Evolutionary conservation across 2,329 filamentous ascomycete genomes (phyloP), one percentile per base, ranked within the genome.

Genomic region (Colletotrichum coccodes): DNA sequence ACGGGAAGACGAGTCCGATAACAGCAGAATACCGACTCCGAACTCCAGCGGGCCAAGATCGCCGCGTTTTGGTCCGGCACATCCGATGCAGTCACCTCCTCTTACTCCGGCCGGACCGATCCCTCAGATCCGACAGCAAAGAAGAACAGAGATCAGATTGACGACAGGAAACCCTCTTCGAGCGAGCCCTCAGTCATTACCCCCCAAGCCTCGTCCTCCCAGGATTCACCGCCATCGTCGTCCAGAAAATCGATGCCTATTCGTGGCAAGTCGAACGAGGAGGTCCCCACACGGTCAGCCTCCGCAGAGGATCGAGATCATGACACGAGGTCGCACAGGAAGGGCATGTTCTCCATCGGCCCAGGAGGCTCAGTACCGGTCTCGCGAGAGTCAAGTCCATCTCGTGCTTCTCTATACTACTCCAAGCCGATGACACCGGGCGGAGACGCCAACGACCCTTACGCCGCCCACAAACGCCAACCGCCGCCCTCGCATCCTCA

Each of bases 71-170:
- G 92, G 91, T 71, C 91, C 93, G 69, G 87, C 88, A 70, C 89
- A 91, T 68, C 89, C 92, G 65, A 88, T 97, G 82, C 92, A 95
- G 73, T 97, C 95, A 12, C 95, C 95, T 72, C 94, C 94, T 47
- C 86, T 98, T 60, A 98, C 95, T 14, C 95, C 95, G 21, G 91
- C 94, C 62, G 94, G 59, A 95, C 94, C 49, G 82, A 82, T 23
- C 80, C 80, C 40, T 76, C 77, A 46, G 83, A 84, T 49, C 74
- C 75, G 26, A 77, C 79, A n/a, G 70, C 71, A 4, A 77, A 77
- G 50, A 76, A 72, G 42, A 71, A 73, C 4, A 72, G 75, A 21
- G 76, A 76, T 52, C 79, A 75, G 70, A 73, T 71, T 57, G 36
- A 60, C 12, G 61, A 74, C 75, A 75, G 72, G 73, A 79, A 75